phyloP scores from a whole-genome alignment of 306 rosid genomes.

The Lablab purpureus region DNA sequence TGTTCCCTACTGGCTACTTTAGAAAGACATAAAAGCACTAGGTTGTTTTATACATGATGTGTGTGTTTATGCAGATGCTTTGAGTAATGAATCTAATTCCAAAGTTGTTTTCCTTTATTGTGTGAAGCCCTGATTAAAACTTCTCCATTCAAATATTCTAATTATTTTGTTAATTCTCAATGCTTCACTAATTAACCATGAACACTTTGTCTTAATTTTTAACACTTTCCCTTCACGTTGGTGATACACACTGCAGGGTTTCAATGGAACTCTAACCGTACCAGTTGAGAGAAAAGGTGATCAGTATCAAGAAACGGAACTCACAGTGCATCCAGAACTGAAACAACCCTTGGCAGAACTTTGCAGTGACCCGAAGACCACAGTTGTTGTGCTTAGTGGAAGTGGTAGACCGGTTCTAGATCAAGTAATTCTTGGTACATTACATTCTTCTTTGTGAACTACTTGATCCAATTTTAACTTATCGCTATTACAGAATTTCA shows the following conservation, averaged over 20 bases:
- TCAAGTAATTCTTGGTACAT: constrained; percentile 59
- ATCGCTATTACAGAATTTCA: constrained; percentile 72
- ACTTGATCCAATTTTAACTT: constrained; percentile 39
- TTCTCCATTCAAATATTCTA: not conserved
- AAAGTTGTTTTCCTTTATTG: constrained; percentile 20
- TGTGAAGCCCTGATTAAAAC: constrained; percentile 1
- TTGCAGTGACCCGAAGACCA: constrained; percentile 79
- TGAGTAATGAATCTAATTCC: constrained; percentile 27
- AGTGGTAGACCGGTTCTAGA: constrained; percentile 76
- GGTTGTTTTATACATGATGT: not conserved
- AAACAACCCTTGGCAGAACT: constrained; percentile 70
- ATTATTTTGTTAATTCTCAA: not conserved
- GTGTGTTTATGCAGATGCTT: not conserved
- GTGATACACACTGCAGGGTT: constrained; percentile 68
- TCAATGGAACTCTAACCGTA: constrained; percentile 91
- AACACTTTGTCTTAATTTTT: constrained; percentile 20
- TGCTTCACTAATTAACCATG: constrained; percentile 33
- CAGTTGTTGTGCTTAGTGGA: constrained; percentile 92
- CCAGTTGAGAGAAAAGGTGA: constrained; percentile 90
- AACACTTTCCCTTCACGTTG: constrained; percentile 40
- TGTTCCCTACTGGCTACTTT: constrained; percentile 22
- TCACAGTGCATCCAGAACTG: constrained; percentile 79
- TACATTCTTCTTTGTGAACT: constrained; percentile 36
- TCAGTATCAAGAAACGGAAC: constrained; percentile 90
- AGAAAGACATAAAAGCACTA: constrained; percentile 24